Conservation (phyloP, 2,329 filamentous ascomycete species). For the Scleromitrula shiraiana region DNA sequence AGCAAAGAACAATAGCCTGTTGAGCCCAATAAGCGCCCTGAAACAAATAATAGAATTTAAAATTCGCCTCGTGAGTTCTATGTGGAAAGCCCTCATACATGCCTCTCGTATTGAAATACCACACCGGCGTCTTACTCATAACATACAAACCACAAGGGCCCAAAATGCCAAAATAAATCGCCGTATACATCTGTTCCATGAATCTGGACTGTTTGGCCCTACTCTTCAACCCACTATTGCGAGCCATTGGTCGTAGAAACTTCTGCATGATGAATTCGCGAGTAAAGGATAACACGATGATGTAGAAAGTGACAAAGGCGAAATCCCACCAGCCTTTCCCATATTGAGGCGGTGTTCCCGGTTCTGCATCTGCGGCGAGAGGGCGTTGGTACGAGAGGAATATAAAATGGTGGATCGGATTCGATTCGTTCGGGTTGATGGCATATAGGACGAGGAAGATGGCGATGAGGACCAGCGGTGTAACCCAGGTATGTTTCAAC, state of each 20-base stretch:
- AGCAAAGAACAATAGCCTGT: constrained; percentile 80
- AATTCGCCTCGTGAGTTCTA: constrained; percentile 64
- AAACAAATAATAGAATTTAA: constrained; percentile 94
- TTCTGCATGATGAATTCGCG: constrained; percentile 95
- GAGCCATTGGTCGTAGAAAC: constrained; percentile 68
- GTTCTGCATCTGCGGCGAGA: constrained; percentile 31
- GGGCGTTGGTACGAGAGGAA: constrained; percentile 82
- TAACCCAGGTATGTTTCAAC: constrained; percentile 50
- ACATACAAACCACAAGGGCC: constrained; percentile 82
- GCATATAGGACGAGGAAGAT: constrained; percentile 61
- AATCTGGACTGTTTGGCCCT: constrained; percentile 79
- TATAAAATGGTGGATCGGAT: constrained; percentile 72
- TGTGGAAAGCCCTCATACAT: constrained; percentile 92
- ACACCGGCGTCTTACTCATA: constrained; percentile 81
- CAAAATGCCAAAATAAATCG: constrained; percentile 77
- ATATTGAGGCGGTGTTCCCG: constrained; percentile 55
- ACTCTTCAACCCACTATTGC: constrained; percentile 58
- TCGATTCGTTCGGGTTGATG: constrained; percentile 66
- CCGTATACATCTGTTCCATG: constrained; percentile 94
- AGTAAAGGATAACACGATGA: constrained; percentile 79
- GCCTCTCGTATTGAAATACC: constrained; percentile 87
- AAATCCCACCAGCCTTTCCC: constrained; percentile 81
- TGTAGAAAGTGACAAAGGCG: constrained; percentile 84
- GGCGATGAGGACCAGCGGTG: constrained; percentile 60
- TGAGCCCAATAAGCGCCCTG: constrained; percentile 93